Base-by-base conservation (phyloP, 148 eudicot genomes). In the Cornus kousa region DNA sequence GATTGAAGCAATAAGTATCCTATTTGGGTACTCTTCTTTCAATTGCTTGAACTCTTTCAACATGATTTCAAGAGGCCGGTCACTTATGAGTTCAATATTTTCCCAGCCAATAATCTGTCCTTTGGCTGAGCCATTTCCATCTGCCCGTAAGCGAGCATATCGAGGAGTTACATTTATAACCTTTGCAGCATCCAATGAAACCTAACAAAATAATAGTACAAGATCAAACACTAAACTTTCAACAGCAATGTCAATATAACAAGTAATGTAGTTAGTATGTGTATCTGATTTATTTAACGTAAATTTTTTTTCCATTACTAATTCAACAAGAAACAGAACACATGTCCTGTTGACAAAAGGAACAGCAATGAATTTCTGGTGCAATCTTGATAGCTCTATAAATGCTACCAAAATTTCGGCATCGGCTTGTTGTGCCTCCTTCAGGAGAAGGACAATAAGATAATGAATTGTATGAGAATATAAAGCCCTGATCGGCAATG, bases 11-110 rank as follows among this genome's bases (percentile, higher is more conserved):
- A 96, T 93, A 62, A 96, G 87, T 46, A 96, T 84, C 82, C 98
- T 89, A 75, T 96, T 94, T n/a, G 99, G 99, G 81, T 94, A 96
- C 80, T 93, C 99, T 83, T 96, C 88, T 75, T 96, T 96, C 74
- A 96, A 80, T 81, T 87, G 97, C 83, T 87, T 92, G 39, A 96
- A 87, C 81, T 96, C 99, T 82, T 91, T 93, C 77, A 96, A 80
- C 99, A 96, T 96, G 31, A 88, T 96, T 81, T 96, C 99, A 43
- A 96, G 89, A 74, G 99, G 99, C n/a, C 99, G 90, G 67, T 96
- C 99, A 79, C 99, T 96, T 46, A 96, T 96, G 62, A 96, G 93
- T 80, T 96, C 99, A 48, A 96, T 94, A 76, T 96, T 96, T 68
- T 96, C 75, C 99, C 99, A 96, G 28, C 99, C 99, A 73, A 96